Evolutionary conservation across 2,329 filamentous ascomycete genomes (phyloP).

Genomic region (Phialophora macrospora): DNA sequence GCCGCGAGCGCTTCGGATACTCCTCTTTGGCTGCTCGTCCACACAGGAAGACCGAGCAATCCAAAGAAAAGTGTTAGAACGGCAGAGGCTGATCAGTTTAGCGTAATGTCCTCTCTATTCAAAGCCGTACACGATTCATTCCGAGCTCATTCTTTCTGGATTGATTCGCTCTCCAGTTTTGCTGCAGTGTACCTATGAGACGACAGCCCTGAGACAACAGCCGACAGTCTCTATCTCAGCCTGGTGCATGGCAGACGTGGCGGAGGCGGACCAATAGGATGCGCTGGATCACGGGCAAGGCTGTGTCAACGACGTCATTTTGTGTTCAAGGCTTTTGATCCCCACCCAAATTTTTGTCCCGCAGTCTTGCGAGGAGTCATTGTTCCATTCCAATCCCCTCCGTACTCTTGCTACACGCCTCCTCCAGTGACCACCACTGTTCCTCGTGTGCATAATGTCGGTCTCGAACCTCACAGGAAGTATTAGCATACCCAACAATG

Average conservation of each 20-base stretch:
- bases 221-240: not conserved
- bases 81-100: not conserved
- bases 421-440: not conserved
- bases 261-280: constrained; percentile 5
- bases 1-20: too few species aligned
- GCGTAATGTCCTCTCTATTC: not conserved
- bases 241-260: not conserved
- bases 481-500: constrained; percentile 35
- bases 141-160: too few species aligned
- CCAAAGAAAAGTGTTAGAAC: too few species aligned
- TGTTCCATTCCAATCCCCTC: not conserved
- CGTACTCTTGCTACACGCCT: not conserved
- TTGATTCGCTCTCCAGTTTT: too few species aligned
- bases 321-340: not conserved
- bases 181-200: too few species aligned
- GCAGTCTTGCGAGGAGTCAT: constrained; percentile 3
- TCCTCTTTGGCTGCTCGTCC: too few species aligned
- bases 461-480: constrained; percentile 35
- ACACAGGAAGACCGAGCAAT: too few species aligned
- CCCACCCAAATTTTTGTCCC: constrained; percentile 18
- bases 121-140: too few species aligned
- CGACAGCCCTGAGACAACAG: too few species aligned
- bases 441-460: constrained; percentile 29
- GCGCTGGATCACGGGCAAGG: not conserved
- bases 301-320: constrained; percentile 4